Base-by-base conservation (phyloP, 1,139 yeast genomes). In the Taphrina wiesneri region DNA sequence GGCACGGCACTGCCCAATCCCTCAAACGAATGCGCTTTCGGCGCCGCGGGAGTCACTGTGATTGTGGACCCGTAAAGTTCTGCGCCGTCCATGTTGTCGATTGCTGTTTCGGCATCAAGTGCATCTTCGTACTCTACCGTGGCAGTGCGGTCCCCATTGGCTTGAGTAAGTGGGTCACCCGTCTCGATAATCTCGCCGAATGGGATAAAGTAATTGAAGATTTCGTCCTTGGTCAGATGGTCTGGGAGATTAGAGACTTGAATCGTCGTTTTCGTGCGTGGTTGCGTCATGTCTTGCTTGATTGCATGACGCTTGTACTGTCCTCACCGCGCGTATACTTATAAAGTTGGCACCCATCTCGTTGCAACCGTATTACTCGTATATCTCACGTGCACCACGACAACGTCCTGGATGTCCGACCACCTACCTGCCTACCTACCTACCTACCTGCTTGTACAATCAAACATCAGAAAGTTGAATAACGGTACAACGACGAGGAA, bases 101-200 rank as follows among this genome's bases (percentile, higher is more conserved):
- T 69, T 0, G 80, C 80, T 0, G 76, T 75, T 36, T 67, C 72
- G 0, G 78, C 79, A 65, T 77, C 79, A 2, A 57, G 73, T 2
- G 70, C 71, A 25, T 69, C 70, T 49, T 74, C 76, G 65, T 71
- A 77, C 52, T 73, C 74, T 2, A 77, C 69, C 43, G 72, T 71
- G 3, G 77, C 77, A 36, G 64, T 70, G 43, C 45, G 43, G 17
- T 74, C 74, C 30, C 71, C 25, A 13, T 17, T 45, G 21, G 63
- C 60, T 19, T 46, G 65, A 45, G 67, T 68, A 51, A 68, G 56
- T 28, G 71, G 69, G 9, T 70, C 41, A 2, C 36, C 57, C 2
- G 76, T 72, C 17, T 72, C 71, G 21, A 74, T 69, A 17, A 77
- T 74, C 25, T 77, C 79, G 2, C 80, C 80, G 70, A 77, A 78